These are phyloP conservation scores for Calonectria pseudoturangicola DNA, from an alignment of 2,329 filamentous ascomycete species.

Conservation along the genomic window DNA sequence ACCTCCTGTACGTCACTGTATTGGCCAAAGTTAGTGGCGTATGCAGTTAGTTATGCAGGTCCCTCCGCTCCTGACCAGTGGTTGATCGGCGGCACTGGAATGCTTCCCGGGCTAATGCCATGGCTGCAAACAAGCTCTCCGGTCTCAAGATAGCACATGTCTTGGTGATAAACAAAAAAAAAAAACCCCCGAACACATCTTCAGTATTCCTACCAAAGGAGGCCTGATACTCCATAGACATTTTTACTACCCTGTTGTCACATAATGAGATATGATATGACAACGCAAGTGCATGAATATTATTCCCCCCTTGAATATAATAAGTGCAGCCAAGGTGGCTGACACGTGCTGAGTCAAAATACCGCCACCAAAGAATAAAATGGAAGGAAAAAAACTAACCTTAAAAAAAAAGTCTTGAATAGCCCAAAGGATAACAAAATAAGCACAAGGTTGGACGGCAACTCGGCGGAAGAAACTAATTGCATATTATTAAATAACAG, in stretches of 20 bases:
- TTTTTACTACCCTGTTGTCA: too few species aligned
- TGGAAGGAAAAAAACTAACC: conserved; percentile 2
- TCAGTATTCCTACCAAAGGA: too few species aligned
- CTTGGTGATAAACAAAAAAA: neutral
- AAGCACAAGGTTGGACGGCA: too few species aligned
- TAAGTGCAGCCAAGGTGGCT: neutral
- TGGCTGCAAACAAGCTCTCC: neutral
- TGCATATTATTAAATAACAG: too few species aligned
- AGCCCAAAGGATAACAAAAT: neutral
- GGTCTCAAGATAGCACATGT: neutral
- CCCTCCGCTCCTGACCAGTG: conserved; percentile 23
- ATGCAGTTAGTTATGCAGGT: conserved; percentile 40
- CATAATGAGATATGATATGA: neutral
- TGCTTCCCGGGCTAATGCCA: neutral
- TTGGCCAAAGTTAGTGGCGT: conserved; percentile 30
- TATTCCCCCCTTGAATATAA: neutral
- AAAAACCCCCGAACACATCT: neutral
- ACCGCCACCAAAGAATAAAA: conserved; percentile 15
- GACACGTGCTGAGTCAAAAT: conserved; percentile 1
- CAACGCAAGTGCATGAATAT: neutral
- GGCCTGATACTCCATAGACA: too few species aligned
- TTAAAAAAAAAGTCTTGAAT: neutral
- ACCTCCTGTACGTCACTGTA: neutral
- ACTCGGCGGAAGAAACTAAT: too few species aligned
- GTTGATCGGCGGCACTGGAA: conserved; percentile 13